A percentile compares a stretch with the other conserved stretches of the same genome.
Evolutionary conservation across 1,284 basidiomycete genomes (phyloP).

Genomic region (Clitocybe nebularis): DNA sequence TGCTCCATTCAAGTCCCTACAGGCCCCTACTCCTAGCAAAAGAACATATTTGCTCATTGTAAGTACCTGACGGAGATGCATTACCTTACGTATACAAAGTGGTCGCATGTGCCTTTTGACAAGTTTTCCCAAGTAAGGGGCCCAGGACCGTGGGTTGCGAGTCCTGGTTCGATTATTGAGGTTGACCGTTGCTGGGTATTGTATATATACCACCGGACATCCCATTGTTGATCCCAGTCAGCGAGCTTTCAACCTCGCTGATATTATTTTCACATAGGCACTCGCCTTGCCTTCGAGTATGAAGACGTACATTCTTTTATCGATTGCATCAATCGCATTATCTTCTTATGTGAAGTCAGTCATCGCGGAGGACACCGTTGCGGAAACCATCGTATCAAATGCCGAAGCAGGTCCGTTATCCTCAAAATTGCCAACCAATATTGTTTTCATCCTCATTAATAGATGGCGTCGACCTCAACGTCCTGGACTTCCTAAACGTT

Average conservation of each 20-base stretch:
- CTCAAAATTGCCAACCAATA: not conserved
- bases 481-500: slow-evolving; percentile 21
- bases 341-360: slow-evolving; percentile 10
- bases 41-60: not conserved
- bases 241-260: not conserved
- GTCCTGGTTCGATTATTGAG: no score
- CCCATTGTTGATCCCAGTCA: no score
- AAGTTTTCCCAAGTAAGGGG: no score
- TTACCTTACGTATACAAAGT: no score
- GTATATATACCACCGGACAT: no score
- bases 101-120: no score
- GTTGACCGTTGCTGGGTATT: no score
- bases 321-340: slow-evolving; percentile 13
- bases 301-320: slow-evolving; percentile 23
- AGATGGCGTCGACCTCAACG: slow-evolving; percentile 27
- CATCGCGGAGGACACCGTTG: slow-evolving; percentile 14
- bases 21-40: not conserved
- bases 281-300: slow-evolving; percentile 18
- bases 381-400: slow-evolving; percentile 19
- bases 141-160: no score
- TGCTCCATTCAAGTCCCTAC: no score
- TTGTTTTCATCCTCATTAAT: not conserved
- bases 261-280: slow-evolving; percentile 4
- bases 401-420: slow-evolving; percentile 20
- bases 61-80: not conserved